Base-by-base conservation (phyloP, 768 basidiomycete genomes). In the Pulveroboletus sp. region DNA sequence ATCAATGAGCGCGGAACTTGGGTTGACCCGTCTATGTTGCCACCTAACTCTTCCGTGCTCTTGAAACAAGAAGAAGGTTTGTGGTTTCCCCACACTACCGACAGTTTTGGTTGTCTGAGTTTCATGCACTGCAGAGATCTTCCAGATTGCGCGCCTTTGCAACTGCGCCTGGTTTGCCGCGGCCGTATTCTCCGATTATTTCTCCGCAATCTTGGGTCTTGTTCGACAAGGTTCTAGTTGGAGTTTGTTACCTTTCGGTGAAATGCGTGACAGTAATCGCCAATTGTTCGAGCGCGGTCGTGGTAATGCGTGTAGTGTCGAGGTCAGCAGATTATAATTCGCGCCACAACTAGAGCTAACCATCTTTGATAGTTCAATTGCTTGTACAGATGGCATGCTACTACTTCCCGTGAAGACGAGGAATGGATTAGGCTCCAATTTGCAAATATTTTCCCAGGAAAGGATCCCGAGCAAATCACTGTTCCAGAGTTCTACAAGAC, bases 341-440 rank as follows among this genome's bases (percentile, higher is more conserved):
- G 1, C 33, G 26, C 5, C 35, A 35, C 12, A 31, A 17, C 2
- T 8, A 10, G 14, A 26, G 36, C 26, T 61, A 10, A 61, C 37
- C 6, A 5, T n/a, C 3, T 38, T 42, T 3, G 9, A 17, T 35
- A 88, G 85, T 92, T 92, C 73, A 92, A 92, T 58, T 86, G 85
- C 58, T 69, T 92, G 48, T 92, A 92, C 66, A 79, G 86, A 17
- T 81, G 90, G 90, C 90, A 93, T 40, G 84, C 90, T 1, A 90
- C 89, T 0, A 88, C 85, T 0, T 89, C 85, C 39, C 57, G 61
- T 14, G 74, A 77, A 46, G 89, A 91, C 46, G 89, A 87, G 61
- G 66, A 81, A 49, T 91, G 87, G 86, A 78, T 83, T 3, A 59
- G 69, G 32, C 27, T 61, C 17, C 65, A 81, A 15, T 81, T 86